Evolutionary conservation across 2,329 filamentous ascomycete species (phyloP).

Genomic region (Bipolaris zeicola): DNA sequence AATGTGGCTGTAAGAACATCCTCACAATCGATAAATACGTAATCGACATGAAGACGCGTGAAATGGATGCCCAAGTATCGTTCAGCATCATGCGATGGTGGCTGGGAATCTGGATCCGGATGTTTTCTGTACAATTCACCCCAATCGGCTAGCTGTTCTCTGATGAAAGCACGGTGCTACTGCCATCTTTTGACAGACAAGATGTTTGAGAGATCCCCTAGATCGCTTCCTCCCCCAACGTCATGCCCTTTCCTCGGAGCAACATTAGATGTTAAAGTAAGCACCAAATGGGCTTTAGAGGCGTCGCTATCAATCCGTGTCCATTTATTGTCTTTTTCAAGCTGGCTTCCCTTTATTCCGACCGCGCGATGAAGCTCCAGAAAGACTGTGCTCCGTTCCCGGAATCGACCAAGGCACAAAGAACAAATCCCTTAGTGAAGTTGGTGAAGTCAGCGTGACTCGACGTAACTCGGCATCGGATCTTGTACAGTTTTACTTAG

Average conservation of each 20-base stretch:
- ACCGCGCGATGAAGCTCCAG: neutral
- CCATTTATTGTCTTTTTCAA: neutral
- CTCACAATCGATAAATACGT: neutral
- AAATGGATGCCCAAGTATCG: neutral
- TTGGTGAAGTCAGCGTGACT: neutral
- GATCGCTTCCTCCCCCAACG: neutral
- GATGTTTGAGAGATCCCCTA: neutral
- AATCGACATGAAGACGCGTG: neutral
- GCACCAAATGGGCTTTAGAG: neutral
- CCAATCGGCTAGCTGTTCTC: neutral
- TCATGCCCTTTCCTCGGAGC: neutral
- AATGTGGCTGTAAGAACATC: neutral
- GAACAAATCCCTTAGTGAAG: neutral
- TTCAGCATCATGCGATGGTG: neutral
- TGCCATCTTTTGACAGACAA: neutral
- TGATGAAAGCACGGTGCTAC: neutral
- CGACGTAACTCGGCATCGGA: conserved; percentile 3
- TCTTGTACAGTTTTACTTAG: conserved; percentile 19
- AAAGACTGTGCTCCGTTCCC: neutral
- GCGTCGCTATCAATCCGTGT: neutral
- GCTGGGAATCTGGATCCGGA: neutral
- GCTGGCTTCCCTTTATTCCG: neutral
- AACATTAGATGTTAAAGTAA: neutral
- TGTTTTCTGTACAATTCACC: neutral
- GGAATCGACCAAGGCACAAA: neutral